Percentiles rank a stretch among this genome's conserved stretches.
Evolutionary conservation across 192 early-diverging fungal genomes (phyloP).

Genomic region (Linnemannia zychae): DNA sequence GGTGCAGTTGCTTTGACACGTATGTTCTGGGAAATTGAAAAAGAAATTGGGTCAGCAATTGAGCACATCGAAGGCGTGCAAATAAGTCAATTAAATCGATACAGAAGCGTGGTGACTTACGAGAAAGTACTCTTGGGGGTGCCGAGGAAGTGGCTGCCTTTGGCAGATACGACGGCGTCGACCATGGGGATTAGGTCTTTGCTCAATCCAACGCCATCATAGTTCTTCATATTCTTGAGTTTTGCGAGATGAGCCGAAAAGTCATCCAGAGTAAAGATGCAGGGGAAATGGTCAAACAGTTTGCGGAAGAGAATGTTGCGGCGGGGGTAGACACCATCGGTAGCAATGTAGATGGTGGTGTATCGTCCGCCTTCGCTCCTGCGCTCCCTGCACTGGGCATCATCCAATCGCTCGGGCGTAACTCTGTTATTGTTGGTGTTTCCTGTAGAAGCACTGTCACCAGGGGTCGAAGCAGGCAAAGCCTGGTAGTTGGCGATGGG

Average conservation of each 20-base stretch:
- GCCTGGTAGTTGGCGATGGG: conserved; percentile 26
- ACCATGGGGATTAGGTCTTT: conserved; percentile 68
- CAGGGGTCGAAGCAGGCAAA: not conserved
- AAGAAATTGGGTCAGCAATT: not conserved
- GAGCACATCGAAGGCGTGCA: not conserved
- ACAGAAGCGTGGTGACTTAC: conserved; percentile 21
- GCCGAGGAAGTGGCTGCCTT: conserved; percentile 64
- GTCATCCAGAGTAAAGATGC: conserved; percentile 65
- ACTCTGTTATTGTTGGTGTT: not conserved
- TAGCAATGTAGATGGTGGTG: conserved; percentile 57
- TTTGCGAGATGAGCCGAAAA: conserved; percentile 55
- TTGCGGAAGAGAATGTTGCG: conserved; percentile 55
- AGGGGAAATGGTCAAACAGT: conserved; percentile 64
- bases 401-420: conserved; percentile 13
- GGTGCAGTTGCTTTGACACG: conserved; percentile 50
- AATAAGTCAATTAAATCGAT: not conserved
- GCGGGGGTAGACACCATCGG: conserved; percentile 51
- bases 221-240: conserved; percentile 52
- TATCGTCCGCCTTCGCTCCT: conserved; percentile 26
- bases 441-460: not conserved
- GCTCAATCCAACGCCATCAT: conserved; percentile 60
- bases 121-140: conserved; percentile 65
- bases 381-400: conserved; percentile 14
- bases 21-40: conserved; percentile 26
- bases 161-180: conserved; percentile 66